phyloP scores from a whole-genome alignment of 352 stramenopile species.

The Pythium insidiosum region DNA sequence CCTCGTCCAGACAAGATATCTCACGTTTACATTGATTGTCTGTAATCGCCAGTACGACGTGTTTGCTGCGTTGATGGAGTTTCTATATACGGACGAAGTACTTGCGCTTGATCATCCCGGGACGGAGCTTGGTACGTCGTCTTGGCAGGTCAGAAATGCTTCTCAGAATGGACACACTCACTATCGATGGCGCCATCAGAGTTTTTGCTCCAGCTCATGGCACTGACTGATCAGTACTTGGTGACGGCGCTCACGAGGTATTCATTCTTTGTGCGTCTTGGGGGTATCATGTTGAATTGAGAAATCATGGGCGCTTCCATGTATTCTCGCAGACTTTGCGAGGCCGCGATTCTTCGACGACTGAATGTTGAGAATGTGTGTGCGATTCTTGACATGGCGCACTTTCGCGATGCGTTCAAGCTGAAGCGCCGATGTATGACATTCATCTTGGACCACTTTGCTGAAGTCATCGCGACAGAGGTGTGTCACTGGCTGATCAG shows the following conservation, averaged over 20 bases:
- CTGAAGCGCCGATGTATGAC: slow-evolving; percentile 77
- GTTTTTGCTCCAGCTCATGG: slow-evolving; percentile 75
- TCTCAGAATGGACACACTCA: no score
- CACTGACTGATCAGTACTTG: slow-evolving; percentile 84
- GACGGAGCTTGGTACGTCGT: no score
- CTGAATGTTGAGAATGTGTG: slow-evolving; percentile 73
- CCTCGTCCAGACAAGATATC: neutral
- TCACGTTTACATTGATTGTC: neutral
- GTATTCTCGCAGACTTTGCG: slow-evolving; percentile 41
- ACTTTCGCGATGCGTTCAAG: slow-evolving; percentile 54
- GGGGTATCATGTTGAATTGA: neutral
- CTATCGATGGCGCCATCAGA: no score
- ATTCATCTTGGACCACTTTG: slow-evolving; percentile 80
- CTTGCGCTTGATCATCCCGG: slow-evolving; percentile 17
- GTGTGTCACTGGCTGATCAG: no score
- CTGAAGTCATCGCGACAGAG: slow-evolving; percentile 59
- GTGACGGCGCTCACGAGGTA: slow-evolving; percentile 49
- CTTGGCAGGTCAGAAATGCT: no score
- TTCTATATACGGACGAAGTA: slow-evolving; percentile 86
- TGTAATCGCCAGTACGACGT: slow-evolving; percentile 45
- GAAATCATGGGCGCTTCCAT: neutral
- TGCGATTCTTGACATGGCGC: slow-evolving; percentile 63
- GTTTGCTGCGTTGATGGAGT: slow-evolving; percentile 83
- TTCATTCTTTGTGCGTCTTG: neutral
- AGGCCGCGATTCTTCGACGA: slow-evolving; percentile 54